Evolutionary conservation across 805 yeast genomes (phyloP), one percentile per base, ranked within the genome.

Genomic region (Ogataea haglerorum): DNA sequence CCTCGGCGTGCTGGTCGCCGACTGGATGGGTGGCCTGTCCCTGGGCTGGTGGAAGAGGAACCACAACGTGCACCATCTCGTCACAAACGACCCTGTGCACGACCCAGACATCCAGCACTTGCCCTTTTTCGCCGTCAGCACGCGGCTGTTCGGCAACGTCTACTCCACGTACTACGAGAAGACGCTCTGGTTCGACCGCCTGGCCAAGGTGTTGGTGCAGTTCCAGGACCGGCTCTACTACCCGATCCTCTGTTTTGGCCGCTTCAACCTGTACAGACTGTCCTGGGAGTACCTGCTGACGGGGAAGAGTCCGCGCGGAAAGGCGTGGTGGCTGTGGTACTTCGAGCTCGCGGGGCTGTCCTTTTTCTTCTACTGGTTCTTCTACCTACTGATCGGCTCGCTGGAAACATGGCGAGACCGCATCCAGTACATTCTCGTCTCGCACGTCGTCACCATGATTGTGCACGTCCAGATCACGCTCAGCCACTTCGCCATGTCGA

Each of bases 1-100:
- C 14, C 69, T 85, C 42, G 95, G 95, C 1, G 76, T 81, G 60
- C 36, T 77, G 2, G 68, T 88, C 36, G 95, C 95, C 1, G 78
- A 85, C 47, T 88, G 73, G 68, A 63, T 80, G 37, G 96, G 96
- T n/a, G 96, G 96, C 0, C 69, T 88, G 30, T 85, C 95, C 33
- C 57, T 87, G 15, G 95, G 95, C 2, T 88, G 96, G 96, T 88
- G 96, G 96, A 89, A 88, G 53, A 71, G 90, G 38, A 88, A 85
- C 61, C 96, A 88, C 63, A 88, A 88, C 58, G 95, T 88, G n/a
- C 96, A 88, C 62, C 96, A 88, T 59, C 65, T 88, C 37, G 73
- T 88, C 40, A 85, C 96, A n/a, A 88, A 88, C 61, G 95, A 88
- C 57, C 96, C 96, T 0, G 83, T 84, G 2, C 95, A 89, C 57